Evolutionary conservation across 495 filamentous ascomycete species (phyloP), one percentile per base, ranked within the genome.

Genomic region (Penicillium verhagenii): DNA sequence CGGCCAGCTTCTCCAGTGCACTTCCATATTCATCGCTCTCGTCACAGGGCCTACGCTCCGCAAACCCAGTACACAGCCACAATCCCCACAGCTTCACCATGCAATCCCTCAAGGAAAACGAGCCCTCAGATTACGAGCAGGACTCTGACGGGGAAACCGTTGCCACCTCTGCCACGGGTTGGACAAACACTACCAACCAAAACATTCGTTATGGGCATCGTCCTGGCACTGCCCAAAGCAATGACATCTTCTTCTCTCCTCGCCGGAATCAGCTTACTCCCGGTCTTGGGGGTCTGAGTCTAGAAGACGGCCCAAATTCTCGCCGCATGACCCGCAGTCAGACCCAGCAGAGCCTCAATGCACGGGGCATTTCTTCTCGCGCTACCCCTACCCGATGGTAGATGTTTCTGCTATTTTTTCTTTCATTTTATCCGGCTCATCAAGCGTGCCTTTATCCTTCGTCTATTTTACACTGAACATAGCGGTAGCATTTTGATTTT

Each of bases 131-230:
- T 40, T 68, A 70, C n/a, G 74, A 76, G 23, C 64, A 57, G 38
- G 75, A 78, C 43, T 78, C 75, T 3, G 75, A 78, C 31, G 67
- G 58, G 21, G 75, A 76, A 55, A 76, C 75, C 9, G 64, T 72
- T 9, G 63, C 69, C 19, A 76, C 72, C 0, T 66, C 71, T 9
- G 63, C 71, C 13, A 76, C 72, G 0, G 65, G 58, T 6, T 58
- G 57, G 19, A 76, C 73, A 6, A 69, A 73, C 58, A 68, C 63
- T 38, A 75, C 72, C 0, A 71, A 68, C 25, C 68, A 52, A 21
- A 73, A 76, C 24, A 78, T 75, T 33, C 71, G 73, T 20, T 74
- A 73, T 40, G 72, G 71, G 5, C 53, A 56, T 13, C 52, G 56
- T 28, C 38, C 47, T 20, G 58, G 57, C 31, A 43, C 65, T 2